Base-by-base conservation (phyloP, 2,329 filamentous ascomycete species). In the Bipolaris gigantea region DNA sequence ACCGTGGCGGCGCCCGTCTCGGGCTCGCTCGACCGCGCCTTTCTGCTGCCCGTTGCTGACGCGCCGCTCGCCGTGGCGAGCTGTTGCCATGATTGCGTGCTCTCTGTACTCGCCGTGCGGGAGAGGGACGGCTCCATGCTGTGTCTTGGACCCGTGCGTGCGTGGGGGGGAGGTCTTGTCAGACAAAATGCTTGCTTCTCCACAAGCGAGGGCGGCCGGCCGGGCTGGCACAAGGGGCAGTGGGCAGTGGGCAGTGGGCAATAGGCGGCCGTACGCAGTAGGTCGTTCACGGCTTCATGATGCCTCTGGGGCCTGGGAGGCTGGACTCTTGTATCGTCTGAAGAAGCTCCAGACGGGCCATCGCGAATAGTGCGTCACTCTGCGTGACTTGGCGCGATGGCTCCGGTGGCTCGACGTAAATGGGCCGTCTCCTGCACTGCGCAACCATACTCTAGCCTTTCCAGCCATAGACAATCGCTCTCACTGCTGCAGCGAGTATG, bases 1-100 rank as follows among this genome's bases (percentile, higher is more conserved):
- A 82, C 80, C 70, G 83, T 80, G 58, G 79, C 78, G 51, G 81
- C 80, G 56, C 81, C 83, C 27, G 81, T 83, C 59, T 83, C 83
- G 32, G 85, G 79, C 65, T 88, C 85, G 52, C 81, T 81, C 70
- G 83, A 80, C 50, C 81, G 79, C 60, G 80, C 79, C 72, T 88
- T 88, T 56, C 81, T 81, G 61, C 73, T 81, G 61, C 73, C 74
- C 16, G 65, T 61, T 7, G 70, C 50, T 27, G 69, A 65, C 32
- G 70, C 64, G 54, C 66, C 62, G 36, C 79, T 75, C 48, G 80
- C 77, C 57, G 81, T 78, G 54, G 80, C 77, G 56, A 84, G 79
- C 67, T 70, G 62, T 58, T 77, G 76, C 60, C 65, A 66, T 44
- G 74, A 73, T 64, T 68, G 71, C 48, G 74, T 63, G 64, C 72